Conservation (phyloP, 495 filamentous ascomycete genomes). For the Penicillium diatomitis region DNA sequence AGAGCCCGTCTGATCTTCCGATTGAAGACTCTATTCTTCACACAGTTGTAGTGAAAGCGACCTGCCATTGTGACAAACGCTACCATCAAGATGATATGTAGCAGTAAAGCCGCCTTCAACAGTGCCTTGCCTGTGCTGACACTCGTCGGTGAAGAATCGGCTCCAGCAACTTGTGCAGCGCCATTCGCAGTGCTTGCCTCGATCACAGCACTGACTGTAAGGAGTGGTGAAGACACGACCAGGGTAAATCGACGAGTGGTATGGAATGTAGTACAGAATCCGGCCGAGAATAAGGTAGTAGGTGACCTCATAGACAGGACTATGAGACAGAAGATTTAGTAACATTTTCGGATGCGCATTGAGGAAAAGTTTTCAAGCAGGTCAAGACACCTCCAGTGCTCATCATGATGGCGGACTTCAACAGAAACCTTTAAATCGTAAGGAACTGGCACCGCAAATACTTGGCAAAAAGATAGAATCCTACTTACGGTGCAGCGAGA, state of each 20-base stretch:
- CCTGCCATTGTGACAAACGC: constrained; percentile 50
- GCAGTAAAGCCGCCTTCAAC: constrained; percentile 55
- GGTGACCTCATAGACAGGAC: constrained; percentile 61
- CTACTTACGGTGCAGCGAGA: constrained; percentile 54
- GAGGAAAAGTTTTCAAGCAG: no score
- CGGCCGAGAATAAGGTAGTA: constrained; percentile 74
- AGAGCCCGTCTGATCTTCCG: constrained; percentile 49
- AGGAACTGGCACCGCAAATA: no score
- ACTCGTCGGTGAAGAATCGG: constrained; percentile 23
- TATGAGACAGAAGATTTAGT: constrained; percentile 13
- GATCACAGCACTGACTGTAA: constrained; percentile 50
- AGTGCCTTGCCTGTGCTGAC: constrained; percentile 48
- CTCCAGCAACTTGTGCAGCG: constrained; percentile 50
- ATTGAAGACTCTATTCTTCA: constrained; percentile 41
- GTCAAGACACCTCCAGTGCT: no score
- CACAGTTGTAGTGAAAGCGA: constrained; percentile 52
- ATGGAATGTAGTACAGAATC: constrained; percentile 69
- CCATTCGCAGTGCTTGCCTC: constrained; percentile 63
- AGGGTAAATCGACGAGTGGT: constrained; percentile 68
- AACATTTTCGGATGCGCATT: no score
- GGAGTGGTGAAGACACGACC: constrained; percentile 63
- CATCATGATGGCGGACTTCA: no score
- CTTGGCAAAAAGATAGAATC: not conserved
- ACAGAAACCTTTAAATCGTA: no score
- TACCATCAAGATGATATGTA: constrained; percentile 57